Conservation (phyloP, 192 early-diverging fungal species). For the Martensiomyces pterosporus region DNA sequence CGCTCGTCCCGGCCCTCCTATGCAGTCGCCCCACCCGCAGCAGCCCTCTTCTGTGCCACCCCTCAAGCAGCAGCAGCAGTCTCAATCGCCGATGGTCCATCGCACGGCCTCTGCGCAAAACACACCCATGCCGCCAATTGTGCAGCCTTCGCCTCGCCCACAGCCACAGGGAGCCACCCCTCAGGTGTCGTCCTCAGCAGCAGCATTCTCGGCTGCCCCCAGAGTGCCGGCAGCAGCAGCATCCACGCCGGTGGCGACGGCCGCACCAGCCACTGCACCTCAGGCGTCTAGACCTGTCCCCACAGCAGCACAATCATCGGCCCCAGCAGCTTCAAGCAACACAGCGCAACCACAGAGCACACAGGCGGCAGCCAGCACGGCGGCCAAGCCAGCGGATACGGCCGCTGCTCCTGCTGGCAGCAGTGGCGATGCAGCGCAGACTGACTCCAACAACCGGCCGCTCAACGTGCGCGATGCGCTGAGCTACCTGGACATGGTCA, state of each 20-base stretch:
- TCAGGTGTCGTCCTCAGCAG: background rate
- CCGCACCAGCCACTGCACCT: too few relatives aligned
- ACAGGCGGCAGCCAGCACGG: background rate
- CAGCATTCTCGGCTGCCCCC: background rate
- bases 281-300: too few relatives aligned
- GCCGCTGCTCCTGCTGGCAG: background rate
- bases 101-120: conserved; percentile 39
- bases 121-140: conserved; percentile 12
- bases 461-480: conserved; percentile 86
- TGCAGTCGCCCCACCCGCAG: conserved; percentile 37
- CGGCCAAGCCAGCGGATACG: background rate
- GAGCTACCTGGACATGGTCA: conserved; percentile 94
- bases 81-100: conserved; percentile 34
- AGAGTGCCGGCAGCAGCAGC: background rate
- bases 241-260: too few relatives aligned
- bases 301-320: too few relatives aligned
- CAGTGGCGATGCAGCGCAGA: conserved; percentile 11
- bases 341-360: too few relatives aligned
- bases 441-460: conserved; percentile 27
- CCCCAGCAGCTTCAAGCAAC: background rate
- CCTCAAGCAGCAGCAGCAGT: conserved; percentile 20
- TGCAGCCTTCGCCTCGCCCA: conserved; percentile 24
- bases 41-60: conserved; percentile 40
- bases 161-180: background rate
- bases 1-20: conserved; percentile 19